phyloP scores from a whole-genome alignment of 495 filamentous ascomycete genomes.

The Neurospora pannonica region DNA sequence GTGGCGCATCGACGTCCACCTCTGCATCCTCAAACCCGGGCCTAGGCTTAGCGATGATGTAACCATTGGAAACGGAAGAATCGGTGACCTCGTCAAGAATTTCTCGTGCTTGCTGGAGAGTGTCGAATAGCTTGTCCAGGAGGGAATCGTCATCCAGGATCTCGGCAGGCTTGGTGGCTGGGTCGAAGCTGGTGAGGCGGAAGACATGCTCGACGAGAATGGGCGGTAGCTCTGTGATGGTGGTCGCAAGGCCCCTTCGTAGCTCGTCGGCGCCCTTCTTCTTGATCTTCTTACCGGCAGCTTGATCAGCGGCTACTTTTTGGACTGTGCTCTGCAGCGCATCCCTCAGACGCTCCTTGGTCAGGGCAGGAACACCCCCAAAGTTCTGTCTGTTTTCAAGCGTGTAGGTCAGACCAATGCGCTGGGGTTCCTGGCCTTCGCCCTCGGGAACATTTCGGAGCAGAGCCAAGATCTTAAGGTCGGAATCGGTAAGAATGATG shows the following conservation, averaged over 20 bases:
- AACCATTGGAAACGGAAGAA: conserved; percentile 56
- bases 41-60: conserved; percentile 72
- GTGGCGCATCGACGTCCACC: background rate
- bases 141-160: conserved; percentile 58
- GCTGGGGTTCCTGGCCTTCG: conserved; percentile 67
- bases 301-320: conserved; percentile 35
- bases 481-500: conserved; percentile 78
- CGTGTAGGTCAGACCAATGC: conserved; percentile 68
- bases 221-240: conserved; percentile 79
- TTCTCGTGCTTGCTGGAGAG: conserved; percentile 57
- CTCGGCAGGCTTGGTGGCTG: conserved; percentile 51
- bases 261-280: conserved; percentile 65
- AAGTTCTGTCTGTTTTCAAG: conserved; percentile 76
- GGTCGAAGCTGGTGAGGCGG: conserved; percentile 55
- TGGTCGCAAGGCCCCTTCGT: conserved; percentile 67
- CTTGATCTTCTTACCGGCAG: conserved; percentile 58
- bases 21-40: conserved; percentile 7
- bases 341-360: conserved; percentile 56
- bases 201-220: conserved; percentile 81
- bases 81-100: conserved; percentile 53
- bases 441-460: conserved; percentile 66
- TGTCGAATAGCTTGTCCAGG: conserved; percentile 51
- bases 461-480: conserved; percentile 67
- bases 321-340: conserved; percentile 59
- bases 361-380: conserved; percentile 62